Conservation (phyloP, 208 protist genomes). For the Acanthamoeba triangularis region DNA sequence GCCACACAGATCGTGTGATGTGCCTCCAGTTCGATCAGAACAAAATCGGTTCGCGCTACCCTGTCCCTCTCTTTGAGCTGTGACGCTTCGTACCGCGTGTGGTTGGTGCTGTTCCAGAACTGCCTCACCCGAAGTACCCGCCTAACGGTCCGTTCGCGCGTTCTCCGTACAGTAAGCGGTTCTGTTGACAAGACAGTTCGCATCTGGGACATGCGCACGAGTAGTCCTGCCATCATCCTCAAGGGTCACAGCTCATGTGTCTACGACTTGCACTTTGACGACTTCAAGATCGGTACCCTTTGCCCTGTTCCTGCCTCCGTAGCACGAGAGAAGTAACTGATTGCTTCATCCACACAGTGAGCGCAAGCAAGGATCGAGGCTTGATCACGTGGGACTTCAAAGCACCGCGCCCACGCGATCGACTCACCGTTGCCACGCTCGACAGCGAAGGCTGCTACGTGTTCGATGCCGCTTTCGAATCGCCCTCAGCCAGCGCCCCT, state of each 20-base stretch:
- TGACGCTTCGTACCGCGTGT: not conserved
- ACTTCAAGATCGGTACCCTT: slow-evolving; percentile 33
- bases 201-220: slow-evolving; percentile 63
- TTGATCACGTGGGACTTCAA: slow-evolving; percentile 62
- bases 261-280: slow-evolving; percentile 55
- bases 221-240: not conserved
- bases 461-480: slow-evolving; percentile 5
- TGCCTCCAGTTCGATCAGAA: slow-evolving; percentile 60
- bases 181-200: slow-evolving; percentile 25
- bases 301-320: not conserved
- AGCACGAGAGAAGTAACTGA: not conserved
- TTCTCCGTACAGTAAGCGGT: slow-evolving; percentile 7
- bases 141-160: too few relatives aligned
- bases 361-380: slow-evolving; percentile 28
- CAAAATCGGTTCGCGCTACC: slow-evolving; percentile 34
- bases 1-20: slow-evolving; percentile 53
- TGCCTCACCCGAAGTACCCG: too few relatives aligned
- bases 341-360: not conserved
- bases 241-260: slow-evolving; percentile 42
- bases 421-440: slow-evolving; percentile 9
- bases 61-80: not conserved
- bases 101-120: too few relatives aligned
- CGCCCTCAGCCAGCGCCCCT: not conserved
- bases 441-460: slow-evolving; percentile 35
- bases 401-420: not conserved